Evolutionary conservation across 2,329 filamentous ascomycete genomes (phyloP).

Genomic region (Acephala macrosclerotiorum): DNA sequence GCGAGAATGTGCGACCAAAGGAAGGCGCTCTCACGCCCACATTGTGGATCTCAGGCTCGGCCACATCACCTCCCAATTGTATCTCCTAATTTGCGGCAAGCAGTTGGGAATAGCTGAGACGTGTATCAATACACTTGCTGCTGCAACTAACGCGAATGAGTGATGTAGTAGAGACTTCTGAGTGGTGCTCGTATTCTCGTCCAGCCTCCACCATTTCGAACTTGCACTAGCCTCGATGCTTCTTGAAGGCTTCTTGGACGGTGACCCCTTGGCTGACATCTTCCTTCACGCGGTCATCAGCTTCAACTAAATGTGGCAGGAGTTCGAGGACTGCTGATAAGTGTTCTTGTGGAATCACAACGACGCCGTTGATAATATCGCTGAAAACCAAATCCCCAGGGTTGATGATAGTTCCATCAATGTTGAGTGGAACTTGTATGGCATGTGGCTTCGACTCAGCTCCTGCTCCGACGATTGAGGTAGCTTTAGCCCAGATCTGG

Average conservation of each 20-base stretch:
- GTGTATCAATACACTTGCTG: no score
- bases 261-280: constrained; percentile 69
- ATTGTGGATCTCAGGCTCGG: no score
- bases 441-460: constrained; percentile 64
- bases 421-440: constrained; percentile 52
- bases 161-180: background rate
- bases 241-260: constrained; percentile 72
- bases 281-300: constrained; percentile 67
- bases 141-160: background rate
- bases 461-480: constrained; percentile 64
- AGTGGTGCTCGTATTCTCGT: background rate
- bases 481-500: constrained; percentile 62
- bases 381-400: constrained; percentile 74
- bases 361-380: constrained; percentile 73
- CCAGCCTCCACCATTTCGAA: background rate
- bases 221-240: constrained; percentile 30
- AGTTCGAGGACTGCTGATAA: constrained; percentile 67
- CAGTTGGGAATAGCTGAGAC: no score
- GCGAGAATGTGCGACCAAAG: no score
- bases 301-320: constrained; percentile 45
- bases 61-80: no score
- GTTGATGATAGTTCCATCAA: constrained; percentile 51
- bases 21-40: no score
- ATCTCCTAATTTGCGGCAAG: no score
- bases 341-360: constrained; percentile 69